A percentile compares a stretch with the other conserved stretches of the same genome.
Evolutionary conservation across 805 yeast species (phyloP).

Genomic region (Candida hispaniensis): DNA sequence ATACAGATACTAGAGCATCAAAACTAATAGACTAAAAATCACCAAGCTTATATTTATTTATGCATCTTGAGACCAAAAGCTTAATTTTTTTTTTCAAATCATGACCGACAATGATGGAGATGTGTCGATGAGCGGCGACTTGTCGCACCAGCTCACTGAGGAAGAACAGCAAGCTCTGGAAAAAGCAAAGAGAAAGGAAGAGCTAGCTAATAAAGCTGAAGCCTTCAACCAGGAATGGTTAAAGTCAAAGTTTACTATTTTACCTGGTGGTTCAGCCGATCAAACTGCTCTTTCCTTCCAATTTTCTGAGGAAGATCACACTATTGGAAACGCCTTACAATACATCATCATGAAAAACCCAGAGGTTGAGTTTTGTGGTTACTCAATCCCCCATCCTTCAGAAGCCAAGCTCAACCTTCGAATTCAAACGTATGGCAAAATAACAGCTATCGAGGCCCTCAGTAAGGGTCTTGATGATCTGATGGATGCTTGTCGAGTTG

Average conservation of each 20-base stretch:
- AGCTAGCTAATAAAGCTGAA: slow-evolving; percentile 14
- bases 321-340: slow-evolving; percentile 87
- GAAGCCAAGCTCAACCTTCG: slow-evolving; percentile 81
- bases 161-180: slow-evolving; percentile 12
- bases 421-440: slow-evolving; percentile 80
- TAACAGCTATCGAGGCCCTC: slow-evolving; percentile 85
- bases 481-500: slow-evolving; percentile 67
- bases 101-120: slow-evolving; percentile 15
- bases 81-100: too few species aligned
- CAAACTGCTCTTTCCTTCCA: slow-evolving; percentile 94
- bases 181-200: slow-evolving; percentile 15
- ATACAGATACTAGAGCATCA: too few species aligned
- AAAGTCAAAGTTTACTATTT: slow-evolving; percentile 23
- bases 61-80: too few species aligned
- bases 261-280: slow-evolving; percentile 86
- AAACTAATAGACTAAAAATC: too few species aligned
- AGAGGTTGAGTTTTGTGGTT: slow-evolving; percentile 96
- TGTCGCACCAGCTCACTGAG: slow-evolving; percentile 9
- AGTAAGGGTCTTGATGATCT: slow-evolving; percentile 85
- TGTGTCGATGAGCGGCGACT: slow-evolving; percentile 13
- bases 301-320: slow-evolving; percentile 88
- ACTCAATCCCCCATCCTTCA: slow-evolving; percentile 96
- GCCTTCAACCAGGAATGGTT: slow-evolving; percentile 12
- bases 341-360: slow-evolving; percentile 96
- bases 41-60: too few species aligned